phyloP scores from a whole-genome alignment of 1,284 basidiomycete genomes.

The Sanghuangporus sanghuang region DNA sequence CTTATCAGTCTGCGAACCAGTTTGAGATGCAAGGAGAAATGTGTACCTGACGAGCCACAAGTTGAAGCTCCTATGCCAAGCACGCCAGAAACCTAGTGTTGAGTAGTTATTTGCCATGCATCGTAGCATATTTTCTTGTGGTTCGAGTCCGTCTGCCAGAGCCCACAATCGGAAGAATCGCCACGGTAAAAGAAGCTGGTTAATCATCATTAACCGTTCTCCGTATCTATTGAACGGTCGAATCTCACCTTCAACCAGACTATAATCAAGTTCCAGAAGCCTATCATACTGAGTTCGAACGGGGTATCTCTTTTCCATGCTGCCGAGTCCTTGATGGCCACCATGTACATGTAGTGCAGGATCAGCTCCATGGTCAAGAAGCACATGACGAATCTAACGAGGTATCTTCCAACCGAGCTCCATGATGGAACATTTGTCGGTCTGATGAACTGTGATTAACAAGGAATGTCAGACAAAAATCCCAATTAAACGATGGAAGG shows the following conservation, averaged over 20 bases:
- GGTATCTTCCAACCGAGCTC: constrained; percentile 40
- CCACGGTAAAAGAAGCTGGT: constrained; percentile 92
- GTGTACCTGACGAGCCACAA: constrained; percentile 86
- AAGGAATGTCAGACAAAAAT: constrained; percentile 1
- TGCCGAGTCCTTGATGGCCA: constrained; percentile 89
- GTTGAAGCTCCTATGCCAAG: constrained; percentile 97
- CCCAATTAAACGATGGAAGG: constrained; percentile 7
- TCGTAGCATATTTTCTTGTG: constrained; percentile 98
- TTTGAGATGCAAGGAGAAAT: constrained; percentile 5
- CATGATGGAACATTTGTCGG: constrained; percentile 37
- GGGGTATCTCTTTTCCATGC: constrained; percentile 75
- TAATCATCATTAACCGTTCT: not conserved
- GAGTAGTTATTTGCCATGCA: constrained; percentile 99
- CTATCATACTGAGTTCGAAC: constrained; percentile 86
- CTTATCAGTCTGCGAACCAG: constrained; percentile 1
- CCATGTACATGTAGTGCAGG: constrained; percentile 94
- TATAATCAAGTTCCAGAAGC: constrained; percentile 95
- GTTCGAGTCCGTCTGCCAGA: constrained; percentile 82
- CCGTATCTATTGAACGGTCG: not conserved
- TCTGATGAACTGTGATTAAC: constrained; percentile 43
- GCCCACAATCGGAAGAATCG: constrained; percentile 97
- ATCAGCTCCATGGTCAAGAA: constrained; percentile 88
- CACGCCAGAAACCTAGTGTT: constrained; percentile 88
- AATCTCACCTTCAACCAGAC: constrained; percentile 88
- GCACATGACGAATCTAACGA: constrained; percentile 67